phyloP scores from a whole-genome alignment of 1,139 yeast species.

The Pichia norvegensis region DNA sequence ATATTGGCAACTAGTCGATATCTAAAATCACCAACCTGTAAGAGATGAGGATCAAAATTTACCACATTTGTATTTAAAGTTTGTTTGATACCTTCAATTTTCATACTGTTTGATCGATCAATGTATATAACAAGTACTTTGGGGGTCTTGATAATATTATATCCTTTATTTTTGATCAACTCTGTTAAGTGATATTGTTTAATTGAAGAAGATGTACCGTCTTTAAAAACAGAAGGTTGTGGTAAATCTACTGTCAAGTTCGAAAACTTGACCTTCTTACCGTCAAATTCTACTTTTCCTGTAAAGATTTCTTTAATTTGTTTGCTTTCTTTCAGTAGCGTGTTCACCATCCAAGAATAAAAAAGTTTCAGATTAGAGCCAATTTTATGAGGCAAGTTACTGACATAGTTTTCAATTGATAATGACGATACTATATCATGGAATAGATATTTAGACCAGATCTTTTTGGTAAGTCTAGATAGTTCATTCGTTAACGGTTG shows the following conservation, averaged over 20 bases:
- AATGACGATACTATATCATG: conserved; percentile 61
- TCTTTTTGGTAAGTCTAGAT: conserved; percentile 41
- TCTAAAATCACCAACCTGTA: conserved; percentile 24
- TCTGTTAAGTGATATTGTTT: conserved; percentile 46
- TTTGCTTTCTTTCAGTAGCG: conserved; percentile 31
- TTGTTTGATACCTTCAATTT: conserved; percentile 30
- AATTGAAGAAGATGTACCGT: conserved; percentile 35
- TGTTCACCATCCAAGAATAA: conserved; percentile 52
- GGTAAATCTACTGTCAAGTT: conserved; percentile 54
- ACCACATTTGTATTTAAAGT: conserved; percentile 59
- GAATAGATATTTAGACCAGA: conserved; percentile 59
- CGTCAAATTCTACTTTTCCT: conserved; percentile 38
- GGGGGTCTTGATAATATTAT: conserved; percentile 42
- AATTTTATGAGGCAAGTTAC: conserved; percentile 34
- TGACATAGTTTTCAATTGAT: conserved; percentile 47
- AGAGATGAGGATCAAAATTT: conserved; percentile 42
- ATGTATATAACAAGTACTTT: conserved; percentile 47
- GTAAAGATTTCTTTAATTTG: conserved; percentile 36
- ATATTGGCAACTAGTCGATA: conserved; percentile 49
- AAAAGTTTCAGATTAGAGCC: conserved; percentile 37
- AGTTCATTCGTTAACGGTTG: conserved; percentile 23
- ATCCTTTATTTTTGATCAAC: conserved; percentile 40
- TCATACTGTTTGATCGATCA: conserved; percentile 37
- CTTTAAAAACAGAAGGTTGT: conserved; percentile 45
- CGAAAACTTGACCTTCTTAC: conserved; percentile 44